Evolutionary conservation across 2,329 filamentous ascomycete species (phyloP).

Genomic region (Alternaria triticimaculans): DNA sequence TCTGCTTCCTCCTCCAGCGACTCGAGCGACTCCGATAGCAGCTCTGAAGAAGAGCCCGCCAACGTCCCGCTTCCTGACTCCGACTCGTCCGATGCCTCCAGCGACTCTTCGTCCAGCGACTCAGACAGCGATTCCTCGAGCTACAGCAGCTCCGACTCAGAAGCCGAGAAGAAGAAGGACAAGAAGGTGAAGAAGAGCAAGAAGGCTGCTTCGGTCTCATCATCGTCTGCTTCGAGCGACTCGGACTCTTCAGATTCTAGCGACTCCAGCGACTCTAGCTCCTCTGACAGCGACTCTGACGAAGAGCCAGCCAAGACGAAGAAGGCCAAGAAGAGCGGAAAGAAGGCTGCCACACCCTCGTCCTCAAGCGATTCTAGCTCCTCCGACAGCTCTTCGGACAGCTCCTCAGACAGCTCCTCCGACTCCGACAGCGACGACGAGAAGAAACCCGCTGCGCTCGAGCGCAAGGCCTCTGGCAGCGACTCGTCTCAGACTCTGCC

Average conservation of each 20-base stretch:
- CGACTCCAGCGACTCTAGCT: conserved; percentile 32
- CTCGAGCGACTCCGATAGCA: conserved; percentile 28
- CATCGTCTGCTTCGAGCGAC: conserved; percentile 42
- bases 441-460: conserved; percentile 35
- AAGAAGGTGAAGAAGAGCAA: conserved; percentile 29
- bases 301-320: conserved; percentile 18
- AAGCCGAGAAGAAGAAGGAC: conserved; percentile 26
- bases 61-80: conserved; percentile 38
- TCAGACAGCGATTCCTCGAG: conserved; percentile 31
- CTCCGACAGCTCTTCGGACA: conserved; percentile 22
- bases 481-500: conserved; percentile 49
- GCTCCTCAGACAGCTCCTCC: conserved; percentile 27
- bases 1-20: conserved; percentile 14
- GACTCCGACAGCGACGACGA: conserved; percentile 28
- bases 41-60: conserved; percentile 32
- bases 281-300: conserved; percentile 36
- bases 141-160: conserved; percentile 38
- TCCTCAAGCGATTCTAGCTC: conserved; percentile 30
- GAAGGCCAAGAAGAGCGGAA: conserved; percentile 21
- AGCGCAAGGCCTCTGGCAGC: conserved; percentile 54
- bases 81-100: conserved; percentile 32
- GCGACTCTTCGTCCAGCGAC: conserved; percentile 26
- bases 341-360: conserved; percentile 25
- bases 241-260: conserved; percentile 27
- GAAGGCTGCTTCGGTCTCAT: conserved; percentile 35